phyloP scores from a whole-genome alignment of 352 stramenopile species.

The Pythium apleroticum region DNA sequence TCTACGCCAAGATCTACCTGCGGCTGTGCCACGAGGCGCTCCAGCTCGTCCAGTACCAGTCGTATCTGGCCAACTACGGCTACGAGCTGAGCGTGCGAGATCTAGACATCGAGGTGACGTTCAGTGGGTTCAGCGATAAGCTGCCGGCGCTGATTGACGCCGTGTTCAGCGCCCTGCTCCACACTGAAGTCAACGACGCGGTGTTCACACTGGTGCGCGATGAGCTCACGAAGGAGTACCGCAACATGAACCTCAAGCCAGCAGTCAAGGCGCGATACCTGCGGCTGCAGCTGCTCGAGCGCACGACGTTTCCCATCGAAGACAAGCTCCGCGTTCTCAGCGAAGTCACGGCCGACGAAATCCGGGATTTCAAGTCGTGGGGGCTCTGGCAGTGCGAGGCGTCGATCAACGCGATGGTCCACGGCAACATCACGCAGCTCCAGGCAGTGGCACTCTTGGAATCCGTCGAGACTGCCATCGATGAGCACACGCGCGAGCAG shows the following conservation, averaged over 20 bases:
- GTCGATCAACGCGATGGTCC: constrained; percentile 44
- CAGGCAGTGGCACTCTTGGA: constrained; percentile 39
- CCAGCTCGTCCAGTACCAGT: constrained; percentile 66
- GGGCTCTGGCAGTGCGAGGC: constrained; percentile 30
- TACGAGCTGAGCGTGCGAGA: constrained; percentile 64
- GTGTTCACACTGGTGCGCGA: constrained; percentile 52
- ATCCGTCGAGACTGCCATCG: constrained; percentile 32
- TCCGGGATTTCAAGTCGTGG: constrained; percentile 24
- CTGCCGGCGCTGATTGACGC: constrained; percentile 49
- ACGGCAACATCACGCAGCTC: constrained; percentile 57
- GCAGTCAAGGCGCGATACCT: constrained; percentile 66
- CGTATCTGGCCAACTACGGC: constrained; percentile 49
- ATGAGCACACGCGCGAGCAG: constrained; percentile 20
- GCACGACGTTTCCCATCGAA: constrained; percentile 49
- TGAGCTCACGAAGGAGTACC: constrained; percentile 66
- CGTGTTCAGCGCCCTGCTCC: constrained; percentile 47
- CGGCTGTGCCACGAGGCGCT: constrained; percentile 64
- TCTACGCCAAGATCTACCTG: constrained; percentile 69
- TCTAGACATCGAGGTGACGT: constrained; percentile 61
- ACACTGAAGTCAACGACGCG: constrained; percentile 29
- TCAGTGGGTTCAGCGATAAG: constrained; percentile 75
- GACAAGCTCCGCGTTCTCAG: constrained; percentile 53
- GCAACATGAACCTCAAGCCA: constrained; percentile 67
- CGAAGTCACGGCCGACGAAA: constrained; percentile 2
- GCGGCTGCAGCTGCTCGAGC: constrained; percentile 68